Conservation (phyloP, 441 rosid genomes). For the Populus hybrid region DNA sequence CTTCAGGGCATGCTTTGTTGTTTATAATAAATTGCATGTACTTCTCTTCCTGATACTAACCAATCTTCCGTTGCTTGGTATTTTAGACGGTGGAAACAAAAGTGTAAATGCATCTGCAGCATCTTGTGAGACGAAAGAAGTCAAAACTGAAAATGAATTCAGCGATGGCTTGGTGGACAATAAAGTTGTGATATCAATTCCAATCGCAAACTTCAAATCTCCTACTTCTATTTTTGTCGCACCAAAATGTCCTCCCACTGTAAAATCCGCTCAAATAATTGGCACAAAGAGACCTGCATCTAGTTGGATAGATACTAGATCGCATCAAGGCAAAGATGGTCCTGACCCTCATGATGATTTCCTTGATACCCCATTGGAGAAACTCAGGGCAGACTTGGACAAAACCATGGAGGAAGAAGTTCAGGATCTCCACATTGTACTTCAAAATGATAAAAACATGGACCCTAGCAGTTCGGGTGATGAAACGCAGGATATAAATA, state of each 20-base stretch:
- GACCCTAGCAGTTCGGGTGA: conserved; percentile 48
- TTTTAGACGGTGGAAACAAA: conserved; percentile 34
- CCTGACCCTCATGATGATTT: conserved; percentile 88
- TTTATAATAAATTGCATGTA: neutral
- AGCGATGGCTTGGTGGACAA: conserved; percentile 31
- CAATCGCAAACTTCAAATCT: conserved; percentile 30
- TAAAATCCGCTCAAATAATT: conserved; percentile 37
- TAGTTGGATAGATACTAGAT: conserved; percentile 76
- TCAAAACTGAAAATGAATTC: conserved; percentile 34
- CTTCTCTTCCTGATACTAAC: neutral
- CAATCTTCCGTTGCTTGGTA: conserved; percentile 2
- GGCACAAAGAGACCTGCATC: conserved; percentile 69
- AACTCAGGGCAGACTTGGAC: conserved; percentile 43
- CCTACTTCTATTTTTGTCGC: conserved; percentile 23
- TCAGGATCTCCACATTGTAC: neutral
- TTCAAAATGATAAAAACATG: conserved; percentile 4
- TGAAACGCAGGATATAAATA: conserved; percentile 67
- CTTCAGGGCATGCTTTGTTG: neutral
- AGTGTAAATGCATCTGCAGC: conserved; percentile 17
- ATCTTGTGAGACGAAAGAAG: conserved; percentile 25
- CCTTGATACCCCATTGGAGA: conserved; percentile 79
- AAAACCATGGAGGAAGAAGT: conserved; percentile 35
- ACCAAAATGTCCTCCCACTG: conserved; percentile 28
- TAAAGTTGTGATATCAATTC: conserved; percentile 29
- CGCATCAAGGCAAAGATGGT: conserved; percentile 50